phyloP scores from a whole-genome alignment of 108 stramenopile genomes.

The Discostella stelligeroides region DNA sequence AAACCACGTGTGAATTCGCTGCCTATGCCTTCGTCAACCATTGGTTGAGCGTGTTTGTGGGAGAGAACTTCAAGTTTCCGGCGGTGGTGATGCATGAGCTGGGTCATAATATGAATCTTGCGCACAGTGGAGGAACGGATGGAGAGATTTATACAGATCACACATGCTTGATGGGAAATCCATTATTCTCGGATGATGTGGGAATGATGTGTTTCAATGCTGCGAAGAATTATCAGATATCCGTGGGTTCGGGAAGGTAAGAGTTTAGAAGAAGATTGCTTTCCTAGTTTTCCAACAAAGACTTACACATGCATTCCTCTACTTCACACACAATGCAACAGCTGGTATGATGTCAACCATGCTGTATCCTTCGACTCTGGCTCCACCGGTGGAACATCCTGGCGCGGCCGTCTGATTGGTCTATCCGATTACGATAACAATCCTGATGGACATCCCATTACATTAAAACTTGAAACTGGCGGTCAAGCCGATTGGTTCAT shows the following conservation, averaged over 20 bases:
- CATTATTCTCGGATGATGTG: constrained; percentile 20
- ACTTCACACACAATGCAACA: no score
- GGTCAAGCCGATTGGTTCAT: constrained; percentile 18
- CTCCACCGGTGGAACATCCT: constrained; percentile 15
- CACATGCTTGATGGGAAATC: constrained; percentile 42
- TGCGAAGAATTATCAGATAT: constrained; percentile 29
- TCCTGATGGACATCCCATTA: constrained; percentile 11
- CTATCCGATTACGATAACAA: constrained; percentile 20
- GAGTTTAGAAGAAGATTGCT: background rate
- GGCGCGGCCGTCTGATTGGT: constrained; percentile 15
- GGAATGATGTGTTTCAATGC: constrained; percentile 36
- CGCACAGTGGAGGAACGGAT: constrained; percentile 38
- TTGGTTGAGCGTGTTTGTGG: constrained; percentile 37
- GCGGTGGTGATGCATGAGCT: constrained; percentile 42
- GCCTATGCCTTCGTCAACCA: constrained; percentile 39
- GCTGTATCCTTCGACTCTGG: constrained; percentile 19
- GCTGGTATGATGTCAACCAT: constrained; percentile 17
- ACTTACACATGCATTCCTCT: no score
- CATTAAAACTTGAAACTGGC: constrained; percentile 34
- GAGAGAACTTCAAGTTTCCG: constrained; percentile 30
- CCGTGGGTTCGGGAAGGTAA: constrained; percentile 11
- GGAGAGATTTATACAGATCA: constrained; percentile 37
- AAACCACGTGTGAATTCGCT: constrained; percentile 3
- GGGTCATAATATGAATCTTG: constrained; percentile 35
- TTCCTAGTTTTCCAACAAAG: no score